Conservation (phyloP, 2,329 filamentous ascomycete genomes). For the Fusarium sulawesiense region DNA sequence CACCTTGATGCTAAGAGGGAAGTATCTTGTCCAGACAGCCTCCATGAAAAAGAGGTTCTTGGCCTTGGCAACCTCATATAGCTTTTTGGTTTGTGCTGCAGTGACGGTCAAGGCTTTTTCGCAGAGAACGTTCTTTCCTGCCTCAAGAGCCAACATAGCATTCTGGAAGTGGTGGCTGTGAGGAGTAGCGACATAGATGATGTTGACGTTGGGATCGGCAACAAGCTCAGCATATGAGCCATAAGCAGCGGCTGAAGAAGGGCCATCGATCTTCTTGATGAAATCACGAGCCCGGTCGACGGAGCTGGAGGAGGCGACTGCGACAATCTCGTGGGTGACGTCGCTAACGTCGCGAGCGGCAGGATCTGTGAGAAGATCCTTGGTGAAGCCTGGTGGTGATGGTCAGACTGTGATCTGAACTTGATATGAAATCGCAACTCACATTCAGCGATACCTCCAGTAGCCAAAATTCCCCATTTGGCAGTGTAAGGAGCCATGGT, state of each 20-base stretch:
- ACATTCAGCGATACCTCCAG: constrained; percentile 69
- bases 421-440: constrained; percentile 39
- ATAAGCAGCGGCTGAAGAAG: constrained; percentile 75
- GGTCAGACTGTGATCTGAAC: neutral
- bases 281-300: constrained; percentile 76
- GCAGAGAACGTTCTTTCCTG: constrained; percentile 88
- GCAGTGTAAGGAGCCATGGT: constrained; percentile 62
- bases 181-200: constrained; percentile 89
- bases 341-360: constrained; percentile 75
- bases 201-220: constrained; percentile 80
- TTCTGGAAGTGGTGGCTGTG: constrained; percentile 96
- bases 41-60: constrained; percentile 86
- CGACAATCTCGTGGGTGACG: constrained; percentile 80
- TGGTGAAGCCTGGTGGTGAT: constrained; percentile 68
- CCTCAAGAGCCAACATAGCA: constrained; percentile 82
- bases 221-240: constrained; percentile 86
- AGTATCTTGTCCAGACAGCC: constrained; percentile 90
- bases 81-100: constrained; percentile 77
- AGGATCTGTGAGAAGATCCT: constrained; percentile 82
- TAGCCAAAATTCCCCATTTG: constrained; percentile 72
- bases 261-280: constrained; percentile 76
- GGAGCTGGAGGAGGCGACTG: constrained; percentile 83
- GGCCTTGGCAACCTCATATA: constrained; percentile 76
- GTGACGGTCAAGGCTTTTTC: constrained; percentile 93
- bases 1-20: constrained; percentile 83